Conservation (phyloP, 768 basidiomycete genomes). For the Lactarius quietus region DNA sequence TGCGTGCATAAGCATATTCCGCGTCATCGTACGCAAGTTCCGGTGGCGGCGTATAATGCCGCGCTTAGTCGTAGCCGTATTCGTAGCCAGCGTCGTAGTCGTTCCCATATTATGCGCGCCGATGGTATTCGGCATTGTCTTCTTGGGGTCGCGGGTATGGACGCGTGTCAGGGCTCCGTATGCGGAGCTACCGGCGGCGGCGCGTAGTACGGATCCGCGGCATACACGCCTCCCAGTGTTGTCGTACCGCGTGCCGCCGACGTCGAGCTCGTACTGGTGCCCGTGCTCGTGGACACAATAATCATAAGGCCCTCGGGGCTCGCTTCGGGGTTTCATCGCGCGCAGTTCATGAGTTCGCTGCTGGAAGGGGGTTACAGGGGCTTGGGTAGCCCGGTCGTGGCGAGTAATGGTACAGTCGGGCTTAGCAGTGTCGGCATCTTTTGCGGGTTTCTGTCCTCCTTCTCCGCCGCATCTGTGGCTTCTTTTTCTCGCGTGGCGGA, state of each 20-base stretch:
- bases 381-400: neutral
- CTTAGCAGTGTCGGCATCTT: conserved; percentile 9
- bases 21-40: conserved; percentile 1
- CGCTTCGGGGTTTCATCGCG: no score
- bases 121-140: neutral
- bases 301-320: neutral
- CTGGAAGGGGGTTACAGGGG: neutral
- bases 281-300: no score
- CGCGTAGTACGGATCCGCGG: conserved; percentile 18
- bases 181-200: conserved; percentile 18
- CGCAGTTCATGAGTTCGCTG: neutral
- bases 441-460: neutral
- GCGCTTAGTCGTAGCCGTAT: conserved; percentile 12
- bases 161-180: conserved; percentile 14
- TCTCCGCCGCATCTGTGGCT: conserved; percentile 19
- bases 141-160: neutral
- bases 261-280: conserved; percentile 21
- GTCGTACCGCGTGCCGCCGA: conserved; percentile 15
- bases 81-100: conserved; percentile 1
- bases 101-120: neutral
- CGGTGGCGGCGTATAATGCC: neutral
- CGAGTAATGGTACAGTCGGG: conserved; percentile 13
- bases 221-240: conserved; percentile 12
- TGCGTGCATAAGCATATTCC: neutral
- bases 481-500: conserved; percentile 20